Conservation (phyloP, 306 rosid species). For the Pterocarpus macrocarpus region DNA sequence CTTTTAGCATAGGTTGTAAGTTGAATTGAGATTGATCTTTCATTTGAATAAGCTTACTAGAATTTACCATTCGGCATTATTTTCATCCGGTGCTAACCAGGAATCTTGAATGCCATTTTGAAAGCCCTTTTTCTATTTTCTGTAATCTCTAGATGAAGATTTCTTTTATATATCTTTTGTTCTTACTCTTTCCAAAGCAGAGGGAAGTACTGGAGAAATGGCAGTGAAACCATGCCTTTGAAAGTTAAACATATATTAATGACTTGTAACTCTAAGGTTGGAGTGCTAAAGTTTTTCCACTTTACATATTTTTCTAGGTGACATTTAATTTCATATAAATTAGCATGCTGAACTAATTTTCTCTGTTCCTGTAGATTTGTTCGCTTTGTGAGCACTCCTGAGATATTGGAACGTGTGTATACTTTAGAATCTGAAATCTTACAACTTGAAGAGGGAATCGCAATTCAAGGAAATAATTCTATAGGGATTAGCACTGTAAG, state of each 20-base stretch:
- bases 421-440: slow-evolving; percentile 82
- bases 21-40: slow-evolving; percentile 38
- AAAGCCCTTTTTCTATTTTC: slow-evolving; percentile 7
- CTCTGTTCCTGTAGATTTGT: slow-evolving; percentile 73
- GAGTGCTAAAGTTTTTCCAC: slow-evolving; percentile 13
- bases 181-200: slow-evolving; percentile 26
- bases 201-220: slow-evolving; percentile 42
- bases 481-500: slow-evolving; percentile 67
- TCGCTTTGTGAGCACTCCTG: slow-evolving; percentile 95
- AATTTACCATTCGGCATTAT: slow-evolving; percentile 25
- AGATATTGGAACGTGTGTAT: slow-evolving; percentile 91
- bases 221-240: slow-evolving; percentile 33
- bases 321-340: slow-evolving; percentile 5
- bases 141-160: slow-evolving; percentile 25
- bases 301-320: slow-evolving; percentile 25
- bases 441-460: slow-evolving; percentile 91
- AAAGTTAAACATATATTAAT: slow-evolving; percentile 14
- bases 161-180: not conserved
- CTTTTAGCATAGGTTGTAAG: slow-evolving; percentile 17
- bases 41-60: slow-evolving; percentile 14
- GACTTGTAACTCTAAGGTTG: slow-evolving; percentile 38
- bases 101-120: slow-evolving; percentile 31
- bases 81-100: slow-evolving; percentile 22
- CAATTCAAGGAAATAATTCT: slow-evolving; percentile 82
- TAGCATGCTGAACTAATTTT: slow-evolving; percentile 36